phyloP scores from a whole-genome alignment of 2,329 filamentous ascomycete species.

The Trichoderma gracile region DNA sequence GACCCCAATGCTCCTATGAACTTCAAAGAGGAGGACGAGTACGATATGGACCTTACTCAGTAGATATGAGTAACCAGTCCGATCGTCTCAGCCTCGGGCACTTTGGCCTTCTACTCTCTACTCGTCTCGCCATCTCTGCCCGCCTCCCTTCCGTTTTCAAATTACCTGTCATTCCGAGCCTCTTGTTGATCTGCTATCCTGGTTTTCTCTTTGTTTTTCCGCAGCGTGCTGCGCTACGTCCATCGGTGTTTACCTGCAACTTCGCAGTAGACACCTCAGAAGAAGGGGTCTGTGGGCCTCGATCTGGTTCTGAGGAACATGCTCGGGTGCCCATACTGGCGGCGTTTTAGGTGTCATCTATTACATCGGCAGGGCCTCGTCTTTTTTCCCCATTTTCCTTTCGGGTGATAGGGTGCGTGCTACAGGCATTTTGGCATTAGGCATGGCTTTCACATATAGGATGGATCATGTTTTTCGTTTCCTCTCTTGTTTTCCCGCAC shows the following conservation, averaged over 20 bases:
- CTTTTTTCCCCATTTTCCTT: not conserved
- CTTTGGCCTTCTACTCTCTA: not conserved
- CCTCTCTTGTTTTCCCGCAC: slow-evolving; percentile 29
- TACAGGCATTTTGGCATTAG: slow-evolving; percentile 22
- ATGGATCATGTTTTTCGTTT: slow-evolving; percentile 26
- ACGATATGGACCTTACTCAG: slow-evolving; percentile 71
- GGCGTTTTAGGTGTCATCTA: slow-evolving; percentile 25
- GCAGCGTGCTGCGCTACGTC: not conserved
- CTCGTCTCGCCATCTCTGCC: not conserved
- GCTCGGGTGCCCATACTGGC: slow-evolving; percentile 15
- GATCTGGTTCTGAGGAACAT: not conserved
- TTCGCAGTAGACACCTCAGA: slow-evolving; percentile 14
- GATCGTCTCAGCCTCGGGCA: too few relatives aligned
- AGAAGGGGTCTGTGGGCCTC: slow-evolving; percentile 11
- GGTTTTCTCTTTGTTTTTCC: not conserved
- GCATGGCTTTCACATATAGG: slow-evolving; percentile 28
- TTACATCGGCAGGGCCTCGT: slow-evolving; percentile 25
- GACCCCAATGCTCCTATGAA: slow-evolving; percentile 67
- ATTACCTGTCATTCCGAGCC: not conserved
- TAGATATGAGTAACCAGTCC: slow-evolving; percentile 25
- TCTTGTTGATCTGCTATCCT: not conserved
- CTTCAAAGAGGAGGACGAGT: slow-evolving; percentile 96
- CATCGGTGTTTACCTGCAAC: slow-evolving; percentile 9
- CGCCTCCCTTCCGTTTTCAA: not conserved
- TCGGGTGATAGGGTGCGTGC: slow-evolving; percentile 18